Base-by-base conservation (phyloP, 2,329 filamentous ascomycete genomes). In the Fusarium verrucosum region DNA sequence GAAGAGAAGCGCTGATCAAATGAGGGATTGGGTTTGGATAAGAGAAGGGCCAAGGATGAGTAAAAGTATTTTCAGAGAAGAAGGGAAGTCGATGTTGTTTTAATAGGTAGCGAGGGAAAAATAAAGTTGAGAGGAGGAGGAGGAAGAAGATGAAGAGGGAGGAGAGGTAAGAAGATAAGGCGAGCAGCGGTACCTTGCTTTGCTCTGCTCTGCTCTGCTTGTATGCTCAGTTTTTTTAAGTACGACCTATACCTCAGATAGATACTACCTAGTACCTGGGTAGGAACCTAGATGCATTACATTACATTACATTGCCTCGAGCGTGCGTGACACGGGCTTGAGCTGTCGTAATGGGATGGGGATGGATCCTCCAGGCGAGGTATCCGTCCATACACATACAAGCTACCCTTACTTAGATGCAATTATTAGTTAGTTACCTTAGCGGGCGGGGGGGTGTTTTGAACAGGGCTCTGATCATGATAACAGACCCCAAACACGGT, bases 101-200 rank as follows among this genome's bases (percentile, higher is more conserved):
- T 37, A 38, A 16, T 33, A 44, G 37, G 13, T 33, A 44, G 37
- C 38, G 30, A 50, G 38, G 37, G 36, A 43, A 55, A 52, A 55
- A 52, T 41, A 52, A 60, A 42, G 41, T 32, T 20, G 17, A 41
- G 32, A 58, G 17, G 28, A 26, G 19, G 30, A 30, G 19, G 25
- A 23, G 33, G 20, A 33, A 13, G 33, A 45, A 13, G 14, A 41
- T 26, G 20, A 25, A 13, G 23, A 42, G 19, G 19, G 9, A 25
- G 14, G 26, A 42, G 20, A 38, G 32, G 36, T 17, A 28, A 58
- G 38, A 32, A 61, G 55, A 61, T 61, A 54, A 60, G 55, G 55
- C 25, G 47, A 53, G 41, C 47, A 53, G 41, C 47, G 41, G 45
- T 53, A 60, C 54, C 46, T 62, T 47, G 35, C 32, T 30, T 35